Conservation (phyloP, 2,329 filamentous ascomycete species). For the Coniella vitis region DNA sequence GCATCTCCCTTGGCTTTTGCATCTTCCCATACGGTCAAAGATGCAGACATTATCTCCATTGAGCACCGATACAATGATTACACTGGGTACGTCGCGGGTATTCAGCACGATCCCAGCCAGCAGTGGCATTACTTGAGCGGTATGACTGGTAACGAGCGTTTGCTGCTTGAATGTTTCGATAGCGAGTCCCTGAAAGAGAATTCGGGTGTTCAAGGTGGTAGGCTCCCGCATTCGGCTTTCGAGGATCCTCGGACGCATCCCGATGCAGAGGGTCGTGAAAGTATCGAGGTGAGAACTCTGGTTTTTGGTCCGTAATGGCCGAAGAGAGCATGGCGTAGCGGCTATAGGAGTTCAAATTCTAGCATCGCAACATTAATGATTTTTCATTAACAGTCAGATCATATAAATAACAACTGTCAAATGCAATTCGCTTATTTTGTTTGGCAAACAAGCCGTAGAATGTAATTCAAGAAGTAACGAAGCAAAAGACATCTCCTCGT, state of each 20-base stretch:
- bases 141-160: constrained; percentile 65
- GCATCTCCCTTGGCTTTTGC: constrained; percentile 64
- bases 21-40: constrained; percentile 52
- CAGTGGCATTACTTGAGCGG: constrained; percentile 76
- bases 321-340: not conserved
- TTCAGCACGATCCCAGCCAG: constrained; percentile 55
- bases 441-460: not conserved
- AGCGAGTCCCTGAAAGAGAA: constrained; percentile 48
- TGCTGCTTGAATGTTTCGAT: constrained; percentile 75
- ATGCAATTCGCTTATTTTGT: not conserved
- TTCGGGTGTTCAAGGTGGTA: constrained; percentile 43
- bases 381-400: too few species aligned
- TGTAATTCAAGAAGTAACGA: too few species aligned
- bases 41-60: constrained; percentile 62
- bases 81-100: constrained; percentile 66
- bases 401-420: too few species aligned
- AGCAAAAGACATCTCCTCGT: too few species aligned
- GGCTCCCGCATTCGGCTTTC: constrained; percentile 72
- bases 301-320: constrained; percentile 60
- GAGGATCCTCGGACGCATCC: constrained; percentile 63
- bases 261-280: constrained; percentile 69
- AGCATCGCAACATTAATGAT: not conserved
- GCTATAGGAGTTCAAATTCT: not conserved
- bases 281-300: constrained; percentile 81
- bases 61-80: constrained; percentile 67